phyloP scores from a whole-genome alignment of 2,329 filamentous ascomycete genomes.

The Chalaropsis ovoidea region DNA sequence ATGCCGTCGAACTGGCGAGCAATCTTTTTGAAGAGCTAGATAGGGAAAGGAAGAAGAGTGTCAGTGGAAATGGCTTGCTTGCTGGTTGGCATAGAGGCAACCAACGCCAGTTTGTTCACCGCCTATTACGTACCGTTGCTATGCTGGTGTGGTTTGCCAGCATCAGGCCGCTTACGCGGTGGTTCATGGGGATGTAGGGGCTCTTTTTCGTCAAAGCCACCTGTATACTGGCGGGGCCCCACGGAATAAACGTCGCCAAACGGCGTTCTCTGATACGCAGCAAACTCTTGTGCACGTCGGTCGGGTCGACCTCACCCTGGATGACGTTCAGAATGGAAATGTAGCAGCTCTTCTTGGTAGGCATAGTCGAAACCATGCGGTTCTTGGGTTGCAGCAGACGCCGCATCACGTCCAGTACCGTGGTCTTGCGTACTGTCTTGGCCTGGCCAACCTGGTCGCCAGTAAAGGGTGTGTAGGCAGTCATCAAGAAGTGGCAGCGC shows the following conservation, averaged over 20 bases:
- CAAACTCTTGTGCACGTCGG: constrained; percentile 95
- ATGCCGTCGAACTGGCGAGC: constrained; percentile 86
- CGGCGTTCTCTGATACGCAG: constrained; percentile 89
- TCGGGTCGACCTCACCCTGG: constrained; percentile 94
- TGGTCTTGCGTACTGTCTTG: constrained; percentile 96
- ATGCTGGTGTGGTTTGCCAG: constrained; percentile 96
- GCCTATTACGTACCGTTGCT: constrained; percentile 50
- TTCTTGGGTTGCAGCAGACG: constrained; percentile 94
- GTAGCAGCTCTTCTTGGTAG: constrained; percentile 95
- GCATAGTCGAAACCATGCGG: constrained; percentile 94
- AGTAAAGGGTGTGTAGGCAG: constrained; percentile 95
- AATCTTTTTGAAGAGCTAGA: constrained; percentile 79
- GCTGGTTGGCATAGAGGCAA: no score
- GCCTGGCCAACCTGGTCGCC: constrained; percentile 93
- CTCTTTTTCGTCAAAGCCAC: constrained; percentile 94
- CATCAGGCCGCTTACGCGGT: constrained; percentile 94
- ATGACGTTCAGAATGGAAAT: constrained; percentile 99
- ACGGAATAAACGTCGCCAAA: constrained; percentile 92
- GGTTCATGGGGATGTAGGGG: constrained; percentile 86
- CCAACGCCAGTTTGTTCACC: no score
- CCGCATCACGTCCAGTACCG: constrained; percentile 94
- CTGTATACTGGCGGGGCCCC: constrained; percentile 95
- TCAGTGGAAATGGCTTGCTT: not conserved
- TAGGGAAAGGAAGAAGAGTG: not conserved
- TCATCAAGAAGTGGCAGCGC: constrained; percentile 96